These are phyloP conservation scores for Golubevia pallescens DNA, from an alignment of 1,284 basidiomycete species.

Conservation along the genomic window DNA sequence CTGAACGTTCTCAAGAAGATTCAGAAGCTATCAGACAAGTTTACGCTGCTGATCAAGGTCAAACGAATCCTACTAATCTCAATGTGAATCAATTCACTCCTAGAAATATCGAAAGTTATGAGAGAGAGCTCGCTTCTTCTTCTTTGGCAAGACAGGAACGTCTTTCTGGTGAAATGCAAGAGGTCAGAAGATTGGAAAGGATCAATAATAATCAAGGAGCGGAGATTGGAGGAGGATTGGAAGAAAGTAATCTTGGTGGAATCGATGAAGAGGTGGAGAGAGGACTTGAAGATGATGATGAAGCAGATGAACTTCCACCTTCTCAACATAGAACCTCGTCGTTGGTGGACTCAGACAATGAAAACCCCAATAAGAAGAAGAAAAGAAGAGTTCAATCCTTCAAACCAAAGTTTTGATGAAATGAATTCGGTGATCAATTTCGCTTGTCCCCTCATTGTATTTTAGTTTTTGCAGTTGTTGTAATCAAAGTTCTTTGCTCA, in stretches of 20 bases:
- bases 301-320: background rate
- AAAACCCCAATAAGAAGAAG: too few species aligned
- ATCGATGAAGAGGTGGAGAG: background rate
- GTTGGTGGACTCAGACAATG: background rate
- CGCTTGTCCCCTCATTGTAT: too few species aligned
- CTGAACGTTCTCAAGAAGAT: background rate
- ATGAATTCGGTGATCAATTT: too few species aligned
- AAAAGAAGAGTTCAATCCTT: background rate
- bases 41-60: background rate
- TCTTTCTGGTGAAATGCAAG: background rate
- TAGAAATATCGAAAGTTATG: background rate
- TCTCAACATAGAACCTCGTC: background rate
- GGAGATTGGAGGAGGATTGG: background rate
- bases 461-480: too few species aligned
- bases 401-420: too few species aligned
- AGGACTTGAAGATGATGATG: background rate
- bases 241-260: background rate
- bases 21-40: background rate
- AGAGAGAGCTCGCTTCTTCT: background rate
- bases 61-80: background rate
- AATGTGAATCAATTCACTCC: background rate
- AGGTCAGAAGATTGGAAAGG: background rate
- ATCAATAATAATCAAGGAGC: background rate
- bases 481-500: too few species aligned
- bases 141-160: background rate